These are phyloP conservation scores for Hemisphaericaspora subhashii DNA, from an alignment of 1,139 yeast genomes.

Conservation along the genomic window DNA sequence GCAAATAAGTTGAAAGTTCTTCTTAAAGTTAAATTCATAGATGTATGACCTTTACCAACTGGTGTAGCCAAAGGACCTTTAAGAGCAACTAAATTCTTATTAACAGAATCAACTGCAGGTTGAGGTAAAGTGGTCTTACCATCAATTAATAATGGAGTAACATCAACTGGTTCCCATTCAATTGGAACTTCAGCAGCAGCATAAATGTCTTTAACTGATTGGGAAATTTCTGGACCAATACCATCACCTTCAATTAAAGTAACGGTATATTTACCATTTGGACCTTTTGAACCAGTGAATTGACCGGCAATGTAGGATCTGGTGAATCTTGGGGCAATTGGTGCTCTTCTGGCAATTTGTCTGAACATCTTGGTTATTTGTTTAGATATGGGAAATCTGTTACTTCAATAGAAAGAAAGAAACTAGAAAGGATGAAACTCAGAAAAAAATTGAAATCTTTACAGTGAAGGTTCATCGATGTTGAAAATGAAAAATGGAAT, in stretches of 20 bases:
- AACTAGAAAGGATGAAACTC: not conserved
- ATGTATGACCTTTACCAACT: conserved; percentile 97
- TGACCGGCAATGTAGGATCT: conserved; percentile 52
- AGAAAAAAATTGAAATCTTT: no score
- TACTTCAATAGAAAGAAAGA: not conserved
- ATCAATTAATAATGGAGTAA: conserved; percentile 86
- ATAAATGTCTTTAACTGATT: conserved; percentile 88
- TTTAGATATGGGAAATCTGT: not conserved
- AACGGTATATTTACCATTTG: conserved; percentile 80
- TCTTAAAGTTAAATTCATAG: conserved; percentile 94
- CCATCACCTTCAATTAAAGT: conserved; percentile 99
- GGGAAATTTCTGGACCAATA: conserved; percentile 93
- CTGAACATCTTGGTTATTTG: conserved; percentile 36
- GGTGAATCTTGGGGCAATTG: conserved; percentile 41
- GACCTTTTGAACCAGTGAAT: conserved; percentile 46
- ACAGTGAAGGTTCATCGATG: no score
- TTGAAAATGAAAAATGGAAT: not conserved
- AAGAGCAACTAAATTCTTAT: conserved; percentile 89
- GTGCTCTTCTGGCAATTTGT: conserved; percentile 37
- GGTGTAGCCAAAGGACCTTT: conserved; percentile 99
- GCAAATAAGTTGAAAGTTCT: conserved; percentile 96
- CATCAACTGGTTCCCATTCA: conserved; percentile 97
- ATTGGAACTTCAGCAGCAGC: conserved; percentile 93
- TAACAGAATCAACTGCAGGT: conserved; percentile 88
- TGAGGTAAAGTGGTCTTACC: conserved; percentile 95